Evolutionary conservation across 345 rosid genomes (phyloP).

Genomic region (Brassica cretica): DNA sequence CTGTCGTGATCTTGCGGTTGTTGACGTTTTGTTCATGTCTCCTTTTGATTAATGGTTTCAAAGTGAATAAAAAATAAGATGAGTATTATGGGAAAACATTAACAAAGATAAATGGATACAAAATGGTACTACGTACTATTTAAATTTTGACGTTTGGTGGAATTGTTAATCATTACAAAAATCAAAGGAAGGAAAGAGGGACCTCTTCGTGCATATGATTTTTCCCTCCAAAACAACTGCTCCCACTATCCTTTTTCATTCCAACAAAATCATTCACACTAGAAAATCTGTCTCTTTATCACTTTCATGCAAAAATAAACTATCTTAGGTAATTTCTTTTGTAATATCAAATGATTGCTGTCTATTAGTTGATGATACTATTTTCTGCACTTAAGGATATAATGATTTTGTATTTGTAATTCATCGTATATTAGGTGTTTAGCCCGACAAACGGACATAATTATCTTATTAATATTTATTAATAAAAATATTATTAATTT

Average conservation of each 20-base stretch:
- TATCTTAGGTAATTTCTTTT: background rate
- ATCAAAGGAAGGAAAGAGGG: constrained; percentile 46
- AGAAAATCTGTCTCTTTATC: constrained; percentile 71
- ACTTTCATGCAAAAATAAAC: constrained; percentile 42
- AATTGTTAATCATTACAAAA: constrained; percentile 67
- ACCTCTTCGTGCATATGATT: constrained; percentile 36
- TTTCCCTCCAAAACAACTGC: constrained; percentile 41
- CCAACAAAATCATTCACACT: constrained; percentile 63
- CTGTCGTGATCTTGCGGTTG: constrained; percentile 9
- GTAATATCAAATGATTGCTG: background rate
- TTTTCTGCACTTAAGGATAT: background rate
- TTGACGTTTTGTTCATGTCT: constrained; percentile 5
- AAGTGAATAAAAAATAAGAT: background rate
- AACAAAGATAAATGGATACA: background rate
- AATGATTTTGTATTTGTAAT: background rate
- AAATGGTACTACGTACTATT: constrained; percentile 1
- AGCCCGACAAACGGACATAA: too few relatives aligned
- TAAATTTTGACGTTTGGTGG: constrained; percentile 44
- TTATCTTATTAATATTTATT: too few relatives aligned
- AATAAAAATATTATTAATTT: too few relatives aligned
- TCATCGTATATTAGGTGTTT: background rate
- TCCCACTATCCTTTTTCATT: constrained; percentile 30
- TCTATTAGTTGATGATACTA: constrained; percentile 11
- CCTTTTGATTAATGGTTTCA: constrained; percentile 6
- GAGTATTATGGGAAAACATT: constrained; percentile 11